phyloP scores from a whole-genome alignment of 2,329 filamentous ascomycete species.

The Elsinoe fawcettii region DNA sequence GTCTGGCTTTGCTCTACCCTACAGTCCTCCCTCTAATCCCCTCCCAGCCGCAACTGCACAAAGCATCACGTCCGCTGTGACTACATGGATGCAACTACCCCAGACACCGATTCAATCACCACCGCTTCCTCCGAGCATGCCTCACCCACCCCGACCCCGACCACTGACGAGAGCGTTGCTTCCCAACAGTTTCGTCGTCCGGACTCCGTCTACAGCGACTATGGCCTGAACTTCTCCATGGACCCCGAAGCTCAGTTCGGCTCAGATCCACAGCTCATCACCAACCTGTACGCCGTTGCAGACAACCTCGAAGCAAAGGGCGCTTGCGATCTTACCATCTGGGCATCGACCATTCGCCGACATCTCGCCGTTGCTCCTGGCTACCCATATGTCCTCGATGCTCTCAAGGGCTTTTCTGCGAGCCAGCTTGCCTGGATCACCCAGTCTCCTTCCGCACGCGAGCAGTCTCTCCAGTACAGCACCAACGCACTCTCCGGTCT shows the following conservation, averaged over 20 bases:
- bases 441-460: slow-evolving; percentile 73
- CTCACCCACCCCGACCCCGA: slow-evolving; percentile 74
- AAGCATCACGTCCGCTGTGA: slow-evolving; percentile 98
- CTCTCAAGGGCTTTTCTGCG: slow-evolving; percentile 86
- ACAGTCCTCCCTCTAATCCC: slow-evolving; percentile 21
- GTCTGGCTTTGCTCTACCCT: slow-evolving; percentile 7
- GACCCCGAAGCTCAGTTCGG: slow-evolving; percentile 61
- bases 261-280: slow-evolving; percentile 78
- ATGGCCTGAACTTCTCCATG: slow-evolving; percentile 66
- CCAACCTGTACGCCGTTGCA: slow-evolving; percentile 81
- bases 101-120: slow-evolving; percentile 50
- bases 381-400: slow-evolving; percentile 87
- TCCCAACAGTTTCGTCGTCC: slow-evolving; percentile 52
- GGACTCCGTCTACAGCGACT: slow-evolving; percentile 62
- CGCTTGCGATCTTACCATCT: slow-evolving; percentile 75
- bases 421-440: slow-evolving; percentile 88
- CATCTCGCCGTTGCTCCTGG: slow-evolving; percentile 76
- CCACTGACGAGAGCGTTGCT: slow-evolving; percentile 72
- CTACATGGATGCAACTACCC: slow-evolving; percentile 78
- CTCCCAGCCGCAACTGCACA: slow-evolving; percentile 80
- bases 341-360: slow-evolving; percentile 67
- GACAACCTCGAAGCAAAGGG: slow-evolving; percentile 68
- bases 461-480: slow-evolving; percentile 83
- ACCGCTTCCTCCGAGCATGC: slow-evolving; percentile 44
- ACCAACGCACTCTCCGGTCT: slow-evolving; percentile 79